A percentile compares a stretch with the other conserved stretches of the same genome.
Evolutionary conservation across 2,329 filamentous ascomycete genomes (phyloP).

Genomic region (Xylariaceae sp.): DNA sequence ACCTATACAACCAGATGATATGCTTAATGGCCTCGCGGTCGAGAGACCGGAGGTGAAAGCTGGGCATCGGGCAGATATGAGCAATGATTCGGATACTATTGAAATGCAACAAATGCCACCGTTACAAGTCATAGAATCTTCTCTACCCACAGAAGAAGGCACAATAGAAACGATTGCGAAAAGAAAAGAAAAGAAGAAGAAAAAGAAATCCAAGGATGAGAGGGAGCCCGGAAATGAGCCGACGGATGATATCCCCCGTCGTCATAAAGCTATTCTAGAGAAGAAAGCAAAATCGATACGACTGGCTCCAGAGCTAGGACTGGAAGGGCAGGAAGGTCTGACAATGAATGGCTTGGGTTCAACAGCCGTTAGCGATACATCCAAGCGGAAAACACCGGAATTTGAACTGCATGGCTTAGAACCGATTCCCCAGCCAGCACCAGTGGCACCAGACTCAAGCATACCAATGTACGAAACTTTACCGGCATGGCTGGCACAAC

Average conservation of each 20-base stretch:
- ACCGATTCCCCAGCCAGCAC: slow-evolving; percentile 75
- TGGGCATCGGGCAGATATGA: background rate
- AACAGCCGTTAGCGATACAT: slow-evolving; percentile 8
- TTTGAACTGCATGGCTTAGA: slow-evolving; percentile 65
- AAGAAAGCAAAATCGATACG: slow-evolving; percentile 54
- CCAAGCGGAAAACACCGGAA: slow-evolving; percentile 18
- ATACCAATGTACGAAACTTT: slow-evolving; percentile 71
- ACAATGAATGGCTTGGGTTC: slow-evolving; percentile 30
- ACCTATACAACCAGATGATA: slow-evolving; percentile 31
- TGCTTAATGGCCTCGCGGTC: slow-evolving; percentile 17
- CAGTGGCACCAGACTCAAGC: slow-evolving; percentile 51
- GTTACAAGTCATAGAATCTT: slow-evolving; percentile 1
- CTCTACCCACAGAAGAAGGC: slow-evolving; percentile 5
- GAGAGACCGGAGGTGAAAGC: slow-evolving; percentile 4
- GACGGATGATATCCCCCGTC: slow-evolving; percentile 25
- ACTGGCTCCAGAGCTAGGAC: slow-evolving; percentile 41
- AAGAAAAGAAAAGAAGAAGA: slow-evolving; percentile 28
- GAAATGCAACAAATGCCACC: slow-evolving; percentile 15
- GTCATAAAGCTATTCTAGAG: slow-evolving; percentile 51
- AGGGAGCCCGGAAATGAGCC: slow-evolving; percentile 10
- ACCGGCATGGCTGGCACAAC: slow-evolving; percentile 74
- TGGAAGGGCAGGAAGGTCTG: slow-evolving; percentile 32
- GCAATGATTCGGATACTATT: slow-evolving; percentile 18
- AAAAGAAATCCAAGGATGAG: slow-evolving; percentile 24
- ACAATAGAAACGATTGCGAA: slow-evolving; percentile 20